phyloP scores from a whole-genome alignment of 495 filamentous ascomycete species.

The Mycothermus thermophilus region DNA sequence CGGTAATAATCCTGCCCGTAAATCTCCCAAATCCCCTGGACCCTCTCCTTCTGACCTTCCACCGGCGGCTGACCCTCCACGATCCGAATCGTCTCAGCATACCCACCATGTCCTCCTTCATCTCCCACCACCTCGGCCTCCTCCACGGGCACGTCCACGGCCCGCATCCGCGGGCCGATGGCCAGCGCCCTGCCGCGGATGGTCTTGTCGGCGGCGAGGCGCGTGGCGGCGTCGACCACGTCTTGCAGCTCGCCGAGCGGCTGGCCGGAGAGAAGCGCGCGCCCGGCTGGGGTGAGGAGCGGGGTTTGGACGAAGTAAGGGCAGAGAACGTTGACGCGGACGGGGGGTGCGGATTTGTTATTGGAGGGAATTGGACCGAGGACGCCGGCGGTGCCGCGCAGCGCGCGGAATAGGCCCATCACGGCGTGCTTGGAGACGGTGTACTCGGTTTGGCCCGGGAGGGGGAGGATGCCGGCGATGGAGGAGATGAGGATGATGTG shows the following conservation, averaged over 20 bases:
- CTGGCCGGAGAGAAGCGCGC: slow-evolving; percentile 40
- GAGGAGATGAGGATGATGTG: slow-evolving; percentile 44
- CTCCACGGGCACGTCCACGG: too few relatives aligned
- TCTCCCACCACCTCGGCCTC: slow-evolving; percentile 19
- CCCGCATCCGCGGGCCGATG: slow-evolving; percentile 40
- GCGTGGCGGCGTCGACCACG: slow-evolving; percentile 26
- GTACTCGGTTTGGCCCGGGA: slow-evolving; percentile 40
- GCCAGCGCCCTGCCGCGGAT: slow-evolving; percentile 39
- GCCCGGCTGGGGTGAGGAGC: slow-evolving; percentile 27
- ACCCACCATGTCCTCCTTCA: background rate
- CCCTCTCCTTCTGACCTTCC: slow-evolving; percentile 2
- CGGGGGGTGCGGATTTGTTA: background rate
- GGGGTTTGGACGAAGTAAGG: slow-evolving; percentile 59
- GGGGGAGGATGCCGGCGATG: slow-evolving; percentile 35
- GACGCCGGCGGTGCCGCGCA: slow-evolving; percentile 36
- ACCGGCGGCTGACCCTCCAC: background rate
- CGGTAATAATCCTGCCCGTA: slow-evolving; percentile 45
- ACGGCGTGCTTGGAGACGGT: slow-evolving; percentile 49
- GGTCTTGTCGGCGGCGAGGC: slow-evolving; percentile 31
- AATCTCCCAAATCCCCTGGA: slow-evolving; percentile 35
- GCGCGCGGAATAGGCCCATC: slow-evolving; percentile 45
- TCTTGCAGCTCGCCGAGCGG: slow-evolving; percentile 38
- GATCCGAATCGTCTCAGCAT: background rate
- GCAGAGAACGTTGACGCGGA: slow-evolving; percentile 46
- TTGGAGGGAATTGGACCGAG: too few relatives aligned